Conservation (phyloP, 169 alveolate genomes). For the Eimeria acervulina region DNA sequence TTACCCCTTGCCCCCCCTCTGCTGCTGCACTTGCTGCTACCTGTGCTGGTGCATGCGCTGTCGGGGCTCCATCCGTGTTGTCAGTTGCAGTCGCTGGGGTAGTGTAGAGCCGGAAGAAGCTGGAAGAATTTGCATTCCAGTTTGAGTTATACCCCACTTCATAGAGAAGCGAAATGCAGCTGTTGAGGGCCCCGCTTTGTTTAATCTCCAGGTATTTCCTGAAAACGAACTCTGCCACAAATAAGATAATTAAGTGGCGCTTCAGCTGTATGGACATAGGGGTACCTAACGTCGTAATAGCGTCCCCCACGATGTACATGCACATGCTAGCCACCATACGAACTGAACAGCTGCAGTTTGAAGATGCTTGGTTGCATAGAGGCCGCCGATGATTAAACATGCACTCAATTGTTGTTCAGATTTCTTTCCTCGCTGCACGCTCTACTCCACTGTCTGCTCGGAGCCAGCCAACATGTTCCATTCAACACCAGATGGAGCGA, state of each 20-base stretch:
- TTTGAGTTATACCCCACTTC: conserved; percentile 87
- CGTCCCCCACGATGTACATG: not conserved
- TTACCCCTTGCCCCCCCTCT: not conserved
- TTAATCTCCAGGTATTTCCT: conserved; percentile 84
- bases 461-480: not conserved
- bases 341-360: not conserved
- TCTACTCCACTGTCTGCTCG: not conserved
- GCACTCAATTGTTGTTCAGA: not conserved
- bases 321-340: not conserved
- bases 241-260: not conserved
- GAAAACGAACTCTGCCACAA: not conserved
- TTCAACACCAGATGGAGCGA: not conserved
- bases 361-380: not conserved
- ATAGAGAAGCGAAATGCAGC: conserved; percentile 83
- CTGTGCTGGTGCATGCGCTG: not conserved
- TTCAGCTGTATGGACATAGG: not conserved
- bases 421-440: not conserved
- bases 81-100: not conserved
- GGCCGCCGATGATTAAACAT: not conserved
- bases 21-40: conserved; percentile 17
- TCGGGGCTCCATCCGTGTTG: not conserved
- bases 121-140: conserved; percentile 78
- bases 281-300: not conserved
- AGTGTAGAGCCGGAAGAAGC: not conserved
- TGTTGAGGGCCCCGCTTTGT: conserved; percentile 78